Base-by-base conservation (phyloP, 345 rosid species). In the Eucalyptus camaldulensis region DNA sequence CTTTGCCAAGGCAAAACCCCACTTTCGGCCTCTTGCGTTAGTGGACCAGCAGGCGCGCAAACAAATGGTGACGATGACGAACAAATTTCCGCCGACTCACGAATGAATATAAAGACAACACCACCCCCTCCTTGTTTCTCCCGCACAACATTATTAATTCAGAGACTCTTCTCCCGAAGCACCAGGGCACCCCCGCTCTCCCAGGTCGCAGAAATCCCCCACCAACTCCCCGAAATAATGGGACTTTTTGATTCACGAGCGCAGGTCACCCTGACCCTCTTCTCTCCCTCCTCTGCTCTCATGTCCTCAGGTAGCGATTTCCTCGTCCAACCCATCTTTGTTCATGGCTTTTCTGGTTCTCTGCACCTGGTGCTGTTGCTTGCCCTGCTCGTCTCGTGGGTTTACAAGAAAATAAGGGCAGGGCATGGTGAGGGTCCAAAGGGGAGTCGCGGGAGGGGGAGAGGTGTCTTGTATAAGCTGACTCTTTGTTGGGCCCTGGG, bases 341-440 rank as follows among this genome's bases (percentile, higher is more conserved):
- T 90, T 6, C 92, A 40, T 47, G 92, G 94, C 58, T 67, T 93
- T 54, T 93, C 93, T 50, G 90, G 90, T 89, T 88, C 92, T 45
- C 85, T 92, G 12, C 93, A 92, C 86, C 65, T 91, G 6, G 62
- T 90, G 50, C 54, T 92, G 87, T 88, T 90, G 45, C 67, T 92
- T 49, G 86, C 49, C 37, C 89, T 93, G 49, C 67, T 89, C 16
- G 88, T 85, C 22, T 92, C 69, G 8, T 90, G 89, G 86, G 37
- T 43, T 31, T 49, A 24, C 88, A 87, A 87, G 51, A 87, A 67
- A 45, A 47, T 87, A 45, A 60, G 80, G 19, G 29, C 60, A 51
- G 44, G 87, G 40, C 45, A 86, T 31, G 65, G 54, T 50, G 87
- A 86, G 27, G 27, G 29, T 51, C 33, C 87, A 6, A 86, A 86